These are phyloP conservation scores for Syncephalastrum sp. DNA, from an alignment of 371 early-diverging fungal species.

Conservation along the genomic window DNA sequence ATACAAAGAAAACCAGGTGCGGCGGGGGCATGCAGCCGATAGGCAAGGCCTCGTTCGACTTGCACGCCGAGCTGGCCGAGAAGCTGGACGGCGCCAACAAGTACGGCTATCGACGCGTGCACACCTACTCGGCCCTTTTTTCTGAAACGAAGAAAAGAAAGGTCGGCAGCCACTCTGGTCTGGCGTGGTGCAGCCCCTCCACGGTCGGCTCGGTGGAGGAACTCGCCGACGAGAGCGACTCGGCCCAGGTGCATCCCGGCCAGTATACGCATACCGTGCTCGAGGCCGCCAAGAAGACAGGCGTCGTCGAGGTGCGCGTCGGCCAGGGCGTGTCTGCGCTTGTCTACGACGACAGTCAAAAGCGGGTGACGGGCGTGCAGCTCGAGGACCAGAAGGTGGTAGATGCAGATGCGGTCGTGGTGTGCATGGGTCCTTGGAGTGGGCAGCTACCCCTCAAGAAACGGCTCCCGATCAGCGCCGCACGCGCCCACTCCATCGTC, in stretches of 20 bases:
- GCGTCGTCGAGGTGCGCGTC: conserved; percentile 16
- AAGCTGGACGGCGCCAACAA: conserved; percentile 47
- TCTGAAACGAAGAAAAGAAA: neutral
- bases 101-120: conserved; percentile 62
- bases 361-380: conserved; percentile 23
- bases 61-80: conserved; percentile 61
- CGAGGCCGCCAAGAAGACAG: conserved; percentile 41
- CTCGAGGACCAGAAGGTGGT: conserved; percentile 27
- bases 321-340: conserved; percentile 24
- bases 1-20: no score
- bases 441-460: conserved; percentile 26
- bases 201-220: conserved; percentile 33
- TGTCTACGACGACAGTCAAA: conserved; percentile 14
- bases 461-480: conserved; percentile 34
- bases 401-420: conserved; percentile 31
- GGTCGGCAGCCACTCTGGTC: neutral
- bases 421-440: conserved; percentile 60
- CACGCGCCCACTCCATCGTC: conserved; percentile 49
- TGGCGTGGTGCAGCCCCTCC: conserved; percentile 39
- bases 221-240: conserved; percentile 50
- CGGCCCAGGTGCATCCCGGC: conserved; percentile 65
- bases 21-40: no score
- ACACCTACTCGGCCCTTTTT: conserved; percentile 48
- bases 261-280: conserved; percentile 50
- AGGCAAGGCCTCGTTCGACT: conserved; percentile 39